phyloP scores from a whole-genome alignment of 2,329 filamentous ascomycete genomes.

The Elsinoe fawcettii region DNA sequence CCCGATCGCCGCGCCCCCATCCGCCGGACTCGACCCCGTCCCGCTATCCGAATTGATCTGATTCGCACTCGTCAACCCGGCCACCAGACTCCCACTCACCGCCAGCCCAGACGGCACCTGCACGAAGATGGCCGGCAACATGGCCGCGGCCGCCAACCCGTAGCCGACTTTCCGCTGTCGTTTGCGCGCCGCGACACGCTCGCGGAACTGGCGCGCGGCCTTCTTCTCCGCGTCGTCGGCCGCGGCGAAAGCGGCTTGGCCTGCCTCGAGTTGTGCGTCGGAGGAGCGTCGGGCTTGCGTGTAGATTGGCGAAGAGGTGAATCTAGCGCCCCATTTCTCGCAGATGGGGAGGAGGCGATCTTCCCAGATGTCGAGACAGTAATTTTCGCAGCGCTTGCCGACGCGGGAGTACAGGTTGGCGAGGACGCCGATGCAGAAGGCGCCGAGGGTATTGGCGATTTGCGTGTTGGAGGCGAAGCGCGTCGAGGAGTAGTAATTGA shows the following conservation, averaged over 20 bases:
- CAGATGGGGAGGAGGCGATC: constrained; percentile 37
- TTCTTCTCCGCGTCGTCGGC: constrained; percentile 21
- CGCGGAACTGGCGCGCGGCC: background rate
- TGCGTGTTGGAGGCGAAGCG: constrained; percentile 64
- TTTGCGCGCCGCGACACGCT: background rate
- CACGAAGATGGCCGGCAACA: constrained; percentile 79
- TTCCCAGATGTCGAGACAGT: constrained; percentile 48
- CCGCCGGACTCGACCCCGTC: constrained; percentile 34
- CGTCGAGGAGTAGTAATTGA: constrained; percentile 63
- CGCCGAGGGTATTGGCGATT: constrained; percentile 69
- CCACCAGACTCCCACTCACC: constrained; percentile 49
- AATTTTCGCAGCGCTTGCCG: constrained; percentile 52
- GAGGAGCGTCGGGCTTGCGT: constrained; percentile 17
- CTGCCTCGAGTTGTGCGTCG: constrained; percentile 25
- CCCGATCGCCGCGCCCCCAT: constrained; percentile 22
- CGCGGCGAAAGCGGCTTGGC: constrained; percentile 8
- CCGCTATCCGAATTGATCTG: constrained; percentile 40
- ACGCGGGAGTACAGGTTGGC: constrained; percentile 71
- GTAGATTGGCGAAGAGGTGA: constrained; percentile 23
- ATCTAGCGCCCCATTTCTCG: constrained; percentile 17
- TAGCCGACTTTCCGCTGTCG: constrained; percentile 49
- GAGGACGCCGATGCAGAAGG: constrained; percentile 65
- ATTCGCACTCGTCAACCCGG: constrained; percentile 50
- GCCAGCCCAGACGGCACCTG: constrained; percentile 55
- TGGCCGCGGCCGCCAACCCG: constrained; percentile 72